A percentile compares a stretch with the other conserved stretches of the same genome.
These are phyloP conservation scores for Pseudogymnoascus sp. DNA, from an alignment of 2,329 filamentous ascomycete genomes.

Conservation along the genomic window DNA sequence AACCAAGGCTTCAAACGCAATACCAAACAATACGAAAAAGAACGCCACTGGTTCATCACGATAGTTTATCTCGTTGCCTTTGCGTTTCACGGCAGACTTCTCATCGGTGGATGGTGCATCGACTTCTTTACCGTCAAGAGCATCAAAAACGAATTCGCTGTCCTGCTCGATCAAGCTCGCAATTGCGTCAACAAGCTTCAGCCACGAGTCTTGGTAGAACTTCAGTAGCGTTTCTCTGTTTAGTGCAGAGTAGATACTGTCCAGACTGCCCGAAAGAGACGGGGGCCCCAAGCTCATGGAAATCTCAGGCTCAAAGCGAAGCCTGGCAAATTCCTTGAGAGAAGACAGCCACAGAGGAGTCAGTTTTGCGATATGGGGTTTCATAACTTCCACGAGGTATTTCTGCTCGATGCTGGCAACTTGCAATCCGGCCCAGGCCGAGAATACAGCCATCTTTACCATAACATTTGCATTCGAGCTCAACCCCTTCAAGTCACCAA, in stretches of 20 bases:
- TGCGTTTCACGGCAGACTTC: slow-evolving; percentile 43
- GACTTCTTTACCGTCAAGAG: slow-evolving; percentile 75
- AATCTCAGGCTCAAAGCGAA: slow-evolving; percentile 95
- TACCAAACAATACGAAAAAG: slow-evolving; percentile 95
- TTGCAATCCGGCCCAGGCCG: slow-evolving; percentile 94
- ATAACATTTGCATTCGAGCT: slow-evolving; percentile 96
- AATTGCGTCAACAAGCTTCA: slow-evolving; percentile 94
- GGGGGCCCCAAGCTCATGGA: slow-evolving; percentile 81
- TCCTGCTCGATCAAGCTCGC: slow-evolving; percentile 96
- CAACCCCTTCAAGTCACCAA: slow-evolving; percentile 86
- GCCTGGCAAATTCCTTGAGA: slow-evolving; percentile 82
- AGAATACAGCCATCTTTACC: slow-evolving; percentile 96
- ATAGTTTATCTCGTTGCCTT: slow-evolving; percentile 84
- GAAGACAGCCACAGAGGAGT: slow-evolving; percentile 93
- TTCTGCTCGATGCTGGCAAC: slow-evolving; percentile 89
- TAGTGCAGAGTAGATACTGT: slow-evolving; percentile 89
- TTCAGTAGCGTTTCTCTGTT: slow-evolving; percentile 88
- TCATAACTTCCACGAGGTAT: slow-evolving; percentile 81
- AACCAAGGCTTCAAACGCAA: slow-evolving; percentile 92
- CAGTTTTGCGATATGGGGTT: slow-evolving; percentile 80
- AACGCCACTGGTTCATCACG: slow-evolving; percentile 96
- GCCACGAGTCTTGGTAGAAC: slow-evolving; percentile 97
- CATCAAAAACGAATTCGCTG: slow-evolving; percentile 95
- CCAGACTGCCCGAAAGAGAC: slow-evolving; percentile 75
- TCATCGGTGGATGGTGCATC: slow-evolving; percentile 30